phyloP scores from a whole-genome alignment of 257 asterid species.

The Solanum rostratum region DNA sequence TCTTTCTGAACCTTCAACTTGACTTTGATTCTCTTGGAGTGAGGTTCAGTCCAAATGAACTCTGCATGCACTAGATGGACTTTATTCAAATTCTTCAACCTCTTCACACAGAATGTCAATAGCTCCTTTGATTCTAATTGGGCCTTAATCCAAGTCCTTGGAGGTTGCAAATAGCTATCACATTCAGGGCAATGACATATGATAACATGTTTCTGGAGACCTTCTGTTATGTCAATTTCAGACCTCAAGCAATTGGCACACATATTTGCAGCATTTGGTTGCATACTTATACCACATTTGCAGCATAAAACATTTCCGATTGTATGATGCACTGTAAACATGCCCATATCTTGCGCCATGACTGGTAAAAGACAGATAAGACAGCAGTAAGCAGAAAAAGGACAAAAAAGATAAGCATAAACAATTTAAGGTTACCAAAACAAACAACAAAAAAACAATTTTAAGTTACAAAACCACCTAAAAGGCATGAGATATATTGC shows the following conservation, averaged over 20 bases:
- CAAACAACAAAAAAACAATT: not conserved
- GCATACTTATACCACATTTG: constrained; percentile 1
- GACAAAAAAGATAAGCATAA: not conserved
- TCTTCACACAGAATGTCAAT: constrained; percentile 1
- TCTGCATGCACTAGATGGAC: not conserved
- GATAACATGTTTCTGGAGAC: constrained; percentile 1
- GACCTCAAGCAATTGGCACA: not conserved
- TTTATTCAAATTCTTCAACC: constrained; percentile 3
- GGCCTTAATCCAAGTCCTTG: not conserved
- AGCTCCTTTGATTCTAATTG: not conserved
- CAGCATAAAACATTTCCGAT: not conserved
- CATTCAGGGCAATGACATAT: constrained; percentile 3
- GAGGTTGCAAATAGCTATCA: not conserved
- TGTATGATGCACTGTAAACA: not conserved
- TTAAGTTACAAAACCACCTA: not conserved
- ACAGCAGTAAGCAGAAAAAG: not conserved
- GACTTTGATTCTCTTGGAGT: constrained; percentile 2
- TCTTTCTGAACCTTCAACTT: constrained; percentile 33
- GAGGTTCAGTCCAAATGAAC: constrained; percentile 4
- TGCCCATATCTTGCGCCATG: not conserved
- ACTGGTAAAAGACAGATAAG: not conserved
- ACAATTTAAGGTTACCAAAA: not conserved
- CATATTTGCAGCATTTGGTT: not conserved
- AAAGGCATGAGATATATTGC: not conserved
- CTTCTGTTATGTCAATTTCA: constrained; percentile 1